Conservation (phyloP, 2,329 filamentous ascomycete genomes). For the Fusarium temperatum region DNA sequence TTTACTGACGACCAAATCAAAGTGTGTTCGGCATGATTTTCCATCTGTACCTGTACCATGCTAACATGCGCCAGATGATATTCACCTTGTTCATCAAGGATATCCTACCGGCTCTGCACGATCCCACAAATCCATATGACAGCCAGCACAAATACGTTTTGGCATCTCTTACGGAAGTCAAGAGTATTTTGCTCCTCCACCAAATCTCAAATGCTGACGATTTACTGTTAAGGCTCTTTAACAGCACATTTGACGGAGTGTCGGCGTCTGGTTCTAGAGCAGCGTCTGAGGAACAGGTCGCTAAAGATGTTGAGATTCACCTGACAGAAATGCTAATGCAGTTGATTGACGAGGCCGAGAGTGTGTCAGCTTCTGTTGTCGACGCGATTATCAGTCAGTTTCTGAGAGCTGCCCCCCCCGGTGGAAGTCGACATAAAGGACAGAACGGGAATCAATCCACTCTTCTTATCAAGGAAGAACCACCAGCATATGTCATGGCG, state of each 20-base stretch:
- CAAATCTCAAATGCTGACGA: conserved; percentile 86
- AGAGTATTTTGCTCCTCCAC: conserved; percentile 91
- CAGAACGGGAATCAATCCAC: conserved; percentile 83
- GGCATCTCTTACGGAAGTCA: conserved; percentile 87
- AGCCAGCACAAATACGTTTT: conserved; percentile 92
- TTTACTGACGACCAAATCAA: conserved; percentile 91
- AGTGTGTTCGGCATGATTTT: conserved; percentile 57
- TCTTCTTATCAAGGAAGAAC: conserved; percentile 85
- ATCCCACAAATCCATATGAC: conserved; percentile 90
- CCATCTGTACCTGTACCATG: not conserved
- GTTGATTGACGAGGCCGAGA: conserved; percentile 84
- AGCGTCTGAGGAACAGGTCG: conserved; percentile 80
- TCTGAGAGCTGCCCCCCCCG: conserved; percentile 81
- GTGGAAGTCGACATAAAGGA: conserved; percentile 68
- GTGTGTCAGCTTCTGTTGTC: conserved; percentile 80
- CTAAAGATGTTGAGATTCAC: conserved; percentile 92
- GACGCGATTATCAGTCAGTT: conserved; percentile 97
- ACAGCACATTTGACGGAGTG: conserved; percentile 89
- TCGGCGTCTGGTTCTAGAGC: conserved; percentile 76
- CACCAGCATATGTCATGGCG: conserved; percentile 94
- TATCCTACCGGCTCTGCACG: conserved; percentile 84
- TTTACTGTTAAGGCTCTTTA: conserved; percentile 84
- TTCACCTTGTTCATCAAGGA: conserved; percentile 88
- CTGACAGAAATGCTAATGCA: conserved; percentile 87
- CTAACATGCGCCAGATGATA: conserved; percentile 74